Conservation (phyloP, 1,139 yeast genomes). For the Geotrichum siamense region DNA sequence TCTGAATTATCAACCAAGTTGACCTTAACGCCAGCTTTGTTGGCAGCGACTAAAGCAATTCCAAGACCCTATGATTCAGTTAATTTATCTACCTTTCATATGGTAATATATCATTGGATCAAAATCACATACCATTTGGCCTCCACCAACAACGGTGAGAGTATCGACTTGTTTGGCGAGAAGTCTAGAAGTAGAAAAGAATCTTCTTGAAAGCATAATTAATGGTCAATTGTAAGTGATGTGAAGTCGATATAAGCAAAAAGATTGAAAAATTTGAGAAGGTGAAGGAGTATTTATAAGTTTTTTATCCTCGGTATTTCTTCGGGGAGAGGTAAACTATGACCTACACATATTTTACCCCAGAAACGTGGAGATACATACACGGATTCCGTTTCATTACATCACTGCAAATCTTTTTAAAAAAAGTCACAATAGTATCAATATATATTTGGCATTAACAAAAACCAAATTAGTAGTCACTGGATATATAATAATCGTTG, state of each 20-base stretch:
- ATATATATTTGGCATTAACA: no score
- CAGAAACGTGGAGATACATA: no score
- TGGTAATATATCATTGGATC: neutral
- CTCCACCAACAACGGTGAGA: conserved; percentile 38
- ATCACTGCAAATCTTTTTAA: no score
- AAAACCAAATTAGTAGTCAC: no score
- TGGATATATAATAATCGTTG: no score
- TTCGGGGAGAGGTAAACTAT: no score
- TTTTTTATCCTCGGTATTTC: neutral
- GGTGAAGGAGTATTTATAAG: neutral
- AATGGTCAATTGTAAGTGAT: no score
- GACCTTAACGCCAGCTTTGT: conserved; percentile 37
- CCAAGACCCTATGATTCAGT: conserved; percentile 34
- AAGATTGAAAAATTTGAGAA: neutral
- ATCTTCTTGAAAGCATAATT: conserved; percentile 2
- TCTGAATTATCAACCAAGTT: conserved; percentile 35
- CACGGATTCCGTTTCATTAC: no score
- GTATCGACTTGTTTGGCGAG: conserved; percentile 18
- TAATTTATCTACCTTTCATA: neutral
- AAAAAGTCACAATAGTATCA: no score
- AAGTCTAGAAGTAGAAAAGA: conserved; percentile 15
- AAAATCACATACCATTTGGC: conserved; percentile 33
- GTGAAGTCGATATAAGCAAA: neutral
- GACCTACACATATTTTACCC: no score
- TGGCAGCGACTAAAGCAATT: conserved; percentile 40